Evolutionary conservation across 2,329 filamentous ascomycete genomes (phyloP), one percentile per base, ranked within the genome.

Genomic region (Immersiporthe knoxdaviesiana): DNA sequence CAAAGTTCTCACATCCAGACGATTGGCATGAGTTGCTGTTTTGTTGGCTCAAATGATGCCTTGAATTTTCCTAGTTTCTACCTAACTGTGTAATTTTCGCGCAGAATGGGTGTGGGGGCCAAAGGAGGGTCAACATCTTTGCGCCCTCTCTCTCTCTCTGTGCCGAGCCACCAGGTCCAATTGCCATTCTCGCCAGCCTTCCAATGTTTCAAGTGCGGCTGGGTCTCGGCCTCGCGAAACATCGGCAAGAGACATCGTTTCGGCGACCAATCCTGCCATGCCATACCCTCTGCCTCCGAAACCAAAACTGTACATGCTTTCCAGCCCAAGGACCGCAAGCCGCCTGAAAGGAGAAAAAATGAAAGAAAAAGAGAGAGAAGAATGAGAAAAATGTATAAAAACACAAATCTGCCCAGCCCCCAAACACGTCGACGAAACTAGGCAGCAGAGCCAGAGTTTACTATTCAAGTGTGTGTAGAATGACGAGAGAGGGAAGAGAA

Each of bases 1-100:
- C 35, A 35, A n/a, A n/a, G n/a, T n/a, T 35, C 8, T 7, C 24
- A 54, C 50, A 56, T 30, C 24, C 52, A 56, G 24, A 56, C n/a
- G 12, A 16, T 30, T 16, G 5, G 24, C 16, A 27, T 4, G n/a
- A 24, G 52, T 27, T 27, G 44, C 18, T 60, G 18, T 60, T 30
- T 21, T 39, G 14, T 69, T 35, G 67, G 63, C 56, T 69, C 67
- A 67, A 67, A 56, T 41, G 37, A 59, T 65, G 63, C 27, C 67
- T 69, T 71, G 70, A 65, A 65, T 69, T 71, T 37, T 67, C 60
- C 66, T 59, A 30, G n/a, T 67, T 65, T 67, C 64, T 71, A 71
- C 56, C 60, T 71, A 69, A 37, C 58, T 71, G 63, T 71, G 63
- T 63, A 63, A 37, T 35, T 47, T 54, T 66, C 32, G 61, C 60